phyloP scores from a whole-genome alignment of 345 rosid genomes.

The Pugionium cornutum region DNA sequence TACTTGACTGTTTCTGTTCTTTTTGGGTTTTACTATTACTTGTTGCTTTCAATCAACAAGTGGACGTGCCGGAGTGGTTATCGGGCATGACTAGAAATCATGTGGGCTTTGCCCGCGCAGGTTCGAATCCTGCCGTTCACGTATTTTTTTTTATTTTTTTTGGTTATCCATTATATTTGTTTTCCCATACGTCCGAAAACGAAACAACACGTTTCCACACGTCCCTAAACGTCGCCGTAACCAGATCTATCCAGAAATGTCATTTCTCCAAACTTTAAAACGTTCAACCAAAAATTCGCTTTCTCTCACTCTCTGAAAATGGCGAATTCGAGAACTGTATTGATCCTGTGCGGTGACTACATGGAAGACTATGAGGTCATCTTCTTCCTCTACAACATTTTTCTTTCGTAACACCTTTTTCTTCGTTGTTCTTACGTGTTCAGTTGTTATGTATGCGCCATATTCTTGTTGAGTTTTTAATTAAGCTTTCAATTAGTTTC shows the following conservation, averaged over 20 bases:
- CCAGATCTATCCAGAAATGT: conserved; percentile 3
- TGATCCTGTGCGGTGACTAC: conserved; percentile 76
- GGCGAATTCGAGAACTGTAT: conserved; percentile 54
- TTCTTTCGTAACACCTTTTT: too few species aligned
- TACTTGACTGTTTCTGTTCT: neutral
- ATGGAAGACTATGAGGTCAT: conserved; percentile 76
- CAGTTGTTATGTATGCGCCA: neutral
- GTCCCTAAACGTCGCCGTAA: conserved; percentile 29
- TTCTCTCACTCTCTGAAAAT: conserved; percentile 33
- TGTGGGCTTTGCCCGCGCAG: too few species aligned
- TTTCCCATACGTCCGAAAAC: neutral
- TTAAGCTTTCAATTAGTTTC: too few species aligned
- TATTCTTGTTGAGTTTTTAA: too few species aligned
- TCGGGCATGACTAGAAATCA: too few species aligned
- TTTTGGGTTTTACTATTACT: neutral
- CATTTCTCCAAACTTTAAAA: neutral
- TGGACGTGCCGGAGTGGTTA: too few species aligned
- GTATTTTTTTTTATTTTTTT: neutral
- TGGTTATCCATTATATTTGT: too few species aligned
- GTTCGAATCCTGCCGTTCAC: too few species aligned
- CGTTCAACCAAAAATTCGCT: conserved; percentile 2
- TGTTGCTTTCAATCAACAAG: too few species aligned
- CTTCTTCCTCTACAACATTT: neutral
- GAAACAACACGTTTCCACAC: conserved; percentile 8
- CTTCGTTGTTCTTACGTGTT: neutral